These are phyloP conservation scores for Diddensiella santjacobensis DNA, from an alignment of 805 yeast species.

Conservation along the genomic window DNA sequence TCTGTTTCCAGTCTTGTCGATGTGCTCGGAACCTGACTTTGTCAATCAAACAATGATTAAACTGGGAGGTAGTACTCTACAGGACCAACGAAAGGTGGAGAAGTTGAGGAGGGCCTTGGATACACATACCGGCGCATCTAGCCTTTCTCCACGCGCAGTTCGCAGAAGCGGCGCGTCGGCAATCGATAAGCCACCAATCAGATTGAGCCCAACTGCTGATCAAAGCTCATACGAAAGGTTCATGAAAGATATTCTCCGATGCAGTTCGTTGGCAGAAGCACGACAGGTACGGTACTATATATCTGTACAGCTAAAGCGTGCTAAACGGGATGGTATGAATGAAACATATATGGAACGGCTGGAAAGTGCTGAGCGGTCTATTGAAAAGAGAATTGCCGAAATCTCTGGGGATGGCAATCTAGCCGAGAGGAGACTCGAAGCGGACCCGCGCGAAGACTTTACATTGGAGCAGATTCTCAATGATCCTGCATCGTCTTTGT, in stretches of 20 bases:
- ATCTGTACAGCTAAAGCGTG: conserved; percentile 45
- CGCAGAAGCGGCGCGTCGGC: not conserved
- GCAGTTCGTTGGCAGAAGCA: conserved; percentile 41
- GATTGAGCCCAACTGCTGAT: conserved; percentile 40
- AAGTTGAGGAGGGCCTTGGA: conserved; percentile 66
- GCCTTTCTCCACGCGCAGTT: not conserved
- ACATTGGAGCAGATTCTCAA: conserved; percentile 44
- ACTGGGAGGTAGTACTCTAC: conserved; percentile 58
- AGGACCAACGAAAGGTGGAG: conserved; percentile 71
- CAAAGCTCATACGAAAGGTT: conserved; percentile 41
- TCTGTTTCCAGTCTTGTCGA: conserved; percentile 45
- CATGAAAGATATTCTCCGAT: conserved; percentile 34
- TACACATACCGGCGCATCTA: conserved; percentile 43
- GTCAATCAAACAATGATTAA: conserved; percentile 65
- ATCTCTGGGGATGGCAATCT: conserved; percentile 23
- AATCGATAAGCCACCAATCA: conserved; percentile 14
- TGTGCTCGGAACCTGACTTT: conserved; percentile 68
- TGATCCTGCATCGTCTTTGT: conserved; percentile 46
- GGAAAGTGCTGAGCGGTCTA: conserved; percentile 29
- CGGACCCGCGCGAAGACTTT: conserved; percentile 29
- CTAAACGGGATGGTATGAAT: conserved; percentile 34
- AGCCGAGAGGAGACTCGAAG: not conserved
- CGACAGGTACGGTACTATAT: conserved; percentile 47
- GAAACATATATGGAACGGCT: conserved; percentile 33
- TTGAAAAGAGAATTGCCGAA: conserved; percentile 31